Base-by-base conservation (phyloP, 805 yeast species). In the Ogataea parapolymorpha region DNA sequence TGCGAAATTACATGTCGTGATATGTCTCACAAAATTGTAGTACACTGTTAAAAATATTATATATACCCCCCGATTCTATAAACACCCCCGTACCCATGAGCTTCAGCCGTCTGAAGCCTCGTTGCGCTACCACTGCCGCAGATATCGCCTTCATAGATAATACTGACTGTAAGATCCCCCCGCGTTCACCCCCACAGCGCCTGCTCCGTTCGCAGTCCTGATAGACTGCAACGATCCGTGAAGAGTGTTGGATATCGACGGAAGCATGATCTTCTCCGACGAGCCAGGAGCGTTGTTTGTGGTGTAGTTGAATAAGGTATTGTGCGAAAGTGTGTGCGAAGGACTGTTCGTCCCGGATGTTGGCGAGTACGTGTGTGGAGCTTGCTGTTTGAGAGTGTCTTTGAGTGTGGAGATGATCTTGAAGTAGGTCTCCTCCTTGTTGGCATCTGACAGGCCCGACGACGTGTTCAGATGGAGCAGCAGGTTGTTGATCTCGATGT, bases 401-500 rank as follows among this genome's bases (percentile, higher is more conserved):
- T 49, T 55, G 32, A 58, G 48, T 23, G 51, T 39, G 11, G 44
- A 30, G 15, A 59, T 52, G 17, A 59, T 50, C 35, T 45, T 49
- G 34, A 45, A 38, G 33, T 55, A 59, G 10, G 57, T 45, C 20
- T 54, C 61, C 37, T 58, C 63, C 40, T 57, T 59, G 25, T 48
- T 39, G 5, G 46, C 43, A 30, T 55, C 55, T 3, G 60, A 44
- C 12, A 52, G 32, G 26, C 28, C 46, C 11, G 51, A 34, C 5
- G 55, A 48, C 10, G 56, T 47, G 41, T 54, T 56, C 26, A 59
- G 42, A 17, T 58, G 59, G n/a, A 58, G 50, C 27, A 59, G 45
- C 30, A 59, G 36, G 41, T 51, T 55, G 42, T 54, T 55, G 34
- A 59, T 51, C 30, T 59, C 61, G 28, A 59, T 36, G 40, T 58